Evolutionary conservation across 1,284 basidiomycete genomes (phyloP).

Genomic region (Tetrapyrgos nigripes): DNA sequence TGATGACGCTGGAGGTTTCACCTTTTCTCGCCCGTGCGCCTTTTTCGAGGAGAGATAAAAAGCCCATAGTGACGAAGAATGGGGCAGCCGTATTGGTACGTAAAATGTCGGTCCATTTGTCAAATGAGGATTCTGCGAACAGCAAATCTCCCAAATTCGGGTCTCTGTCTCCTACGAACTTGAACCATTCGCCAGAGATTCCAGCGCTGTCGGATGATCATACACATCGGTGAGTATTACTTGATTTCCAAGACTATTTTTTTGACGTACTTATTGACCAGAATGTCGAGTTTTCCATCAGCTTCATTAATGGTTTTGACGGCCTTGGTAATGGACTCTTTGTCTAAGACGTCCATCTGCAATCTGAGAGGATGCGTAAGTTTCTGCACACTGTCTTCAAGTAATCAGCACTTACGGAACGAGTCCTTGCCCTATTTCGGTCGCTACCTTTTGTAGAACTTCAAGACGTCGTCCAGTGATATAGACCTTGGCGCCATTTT

Average conservation of each 20-base stretch:
- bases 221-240: too few species aligned
- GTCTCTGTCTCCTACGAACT: background rate
- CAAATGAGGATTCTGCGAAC: constrained; percentile 31
- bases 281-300: constrained; percentile 38
- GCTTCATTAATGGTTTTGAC: constrained; percentile 27
- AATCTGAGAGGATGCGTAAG: constrained; percentile 1
- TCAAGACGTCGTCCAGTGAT: constrained; percentile 35
- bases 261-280: constrained; percentile 37
- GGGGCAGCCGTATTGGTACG: constrained; percentile 32
- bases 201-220: background rate
- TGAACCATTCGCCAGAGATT: background rate
- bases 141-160: constrained; percentile 21
- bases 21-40: constrained; percentile 26
- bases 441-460: constrained; percentile 29
- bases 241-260: background rate
- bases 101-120: constrained; percentile 30
- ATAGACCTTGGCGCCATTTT: constrained; percentile 49
- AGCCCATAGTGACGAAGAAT: constrained; percentile 40
- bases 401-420: constrained; percentile 4
- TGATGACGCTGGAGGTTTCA: constrained; percentile 36
- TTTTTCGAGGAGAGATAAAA: constrained; percentile 36
- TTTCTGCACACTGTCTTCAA: background rate
- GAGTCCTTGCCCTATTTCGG: background rate
- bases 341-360: constrained; percentile 13
- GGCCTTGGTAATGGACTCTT: constrained; percentile 27